Evolutionary conservation across 768 basidiomycete genomes (phyloP).

Genomic region (Suillus lakei): DNA sequence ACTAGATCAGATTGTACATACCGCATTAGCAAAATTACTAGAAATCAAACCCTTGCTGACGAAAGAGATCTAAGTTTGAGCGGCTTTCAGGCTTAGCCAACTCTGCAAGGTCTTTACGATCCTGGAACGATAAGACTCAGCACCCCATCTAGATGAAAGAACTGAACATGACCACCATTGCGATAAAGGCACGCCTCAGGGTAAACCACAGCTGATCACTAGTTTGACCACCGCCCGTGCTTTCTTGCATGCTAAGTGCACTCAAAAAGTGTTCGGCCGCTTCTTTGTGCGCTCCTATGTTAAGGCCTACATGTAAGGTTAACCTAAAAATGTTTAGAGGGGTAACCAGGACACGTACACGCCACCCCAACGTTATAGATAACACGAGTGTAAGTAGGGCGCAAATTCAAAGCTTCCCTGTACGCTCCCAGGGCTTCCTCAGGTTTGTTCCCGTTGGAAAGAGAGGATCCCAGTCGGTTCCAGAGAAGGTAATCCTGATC

Average conservation of each 20-base stretch:
- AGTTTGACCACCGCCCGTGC: constrained; percentile 64
- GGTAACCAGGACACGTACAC: constrained; percentile 59
- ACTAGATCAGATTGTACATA: not conserved
- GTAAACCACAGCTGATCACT: constrained; percentile 92
- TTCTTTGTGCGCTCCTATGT: constrained; percentile 94
- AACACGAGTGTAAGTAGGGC: constrained; percentile 96
- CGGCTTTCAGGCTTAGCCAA: constrained; percentile 66
- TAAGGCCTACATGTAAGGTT: constrained; percentile 66
- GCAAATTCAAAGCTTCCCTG: constrained; percentile 83
- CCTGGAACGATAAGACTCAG: constrained; percentile 44
- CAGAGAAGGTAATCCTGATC: constrained; percentile 87
- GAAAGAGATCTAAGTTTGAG: constrained; percentile 71
- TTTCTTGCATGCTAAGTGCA: constrained; percentile 79
- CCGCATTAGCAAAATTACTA: constrained; percentile 37
- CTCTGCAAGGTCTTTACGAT: constrained; percentile 82
- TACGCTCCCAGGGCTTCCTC: constrained; percentile 94
- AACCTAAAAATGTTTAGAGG: constrained; percentile 9
- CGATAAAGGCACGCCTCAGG: constrained; percentile 75
- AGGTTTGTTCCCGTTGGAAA: constrained; percentile 93
- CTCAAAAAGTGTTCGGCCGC: constrained; percentile 95
- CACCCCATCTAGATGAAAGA: not conserved
- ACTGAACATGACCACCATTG: constrained; percentile 63
- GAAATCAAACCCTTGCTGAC: constrained; percentile 89
- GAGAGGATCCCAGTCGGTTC: constrained; percentile 93
- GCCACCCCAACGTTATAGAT: constrained; percentile 99